Conservation (phyloP, 2,329 filamentous ascomycete genomes). For the Monascus ruber region DNA sequence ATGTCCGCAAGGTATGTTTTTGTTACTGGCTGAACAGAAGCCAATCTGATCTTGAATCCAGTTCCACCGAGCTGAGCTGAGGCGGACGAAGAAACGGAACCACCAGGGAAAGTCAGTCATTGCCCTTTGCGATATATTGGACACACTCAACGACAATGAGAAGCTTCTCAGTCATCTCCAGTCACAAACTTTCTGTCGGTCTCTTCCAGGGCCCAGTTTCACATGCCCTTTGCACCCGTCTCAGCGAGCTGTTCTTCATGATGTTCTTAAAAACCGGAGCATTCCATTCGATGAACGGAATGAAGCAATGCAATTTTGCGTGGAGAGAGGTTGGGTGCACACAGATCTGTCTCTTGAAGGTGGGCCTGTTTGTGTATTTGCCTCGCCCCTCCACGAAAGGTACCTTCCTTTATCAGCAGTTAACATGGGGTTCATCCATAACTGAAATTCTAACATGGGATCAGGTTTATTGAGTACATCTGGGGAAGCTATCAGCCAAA, state of each 20-base stretch:
- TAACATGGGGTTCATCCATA: not conserved
- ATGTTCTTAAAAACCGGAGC: too few relatives aligned
- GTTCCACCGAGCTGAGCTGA: not conserved
- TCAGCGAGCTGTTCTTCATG: too few relatives aligned
- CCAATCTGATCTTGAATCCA: not conserved
- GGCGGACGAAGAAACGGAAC: not conserved
- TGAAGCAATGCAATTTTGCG: not conserved
- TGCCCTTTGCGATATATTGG: not conserved
- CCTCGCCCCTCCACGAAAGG: not conserved
- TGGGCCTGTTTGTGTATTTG: not conserved
- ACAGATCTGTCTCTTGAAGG: not conserved
- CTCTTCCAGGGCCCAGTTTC: too few relatives aligned
- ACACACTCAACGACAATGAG: not conserved
- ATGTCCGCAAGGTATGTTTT: not conserved
- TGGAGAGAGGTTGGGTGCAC: not conserved
- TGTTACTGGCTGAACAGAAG: not conserved
- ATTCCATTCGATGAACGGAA: not conserved
- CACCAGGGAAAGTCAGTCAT: too few relatives aligned
- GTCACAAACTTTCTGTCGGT: too few relatives aligned
- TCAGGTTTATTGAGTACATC: conserved; percentile 4
- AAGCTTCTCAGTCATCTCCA: not conserved
- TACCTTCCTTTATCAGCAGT: not conserved
- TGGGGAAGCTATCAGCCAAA: not conserved
- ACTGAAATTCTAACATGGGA: too few relatives aligned
- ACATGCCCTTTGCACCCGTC: too few relatives aligned